Conservation (phyloP, 352 stramenopile species). For the Phytophthora aleatoria region DNA sequence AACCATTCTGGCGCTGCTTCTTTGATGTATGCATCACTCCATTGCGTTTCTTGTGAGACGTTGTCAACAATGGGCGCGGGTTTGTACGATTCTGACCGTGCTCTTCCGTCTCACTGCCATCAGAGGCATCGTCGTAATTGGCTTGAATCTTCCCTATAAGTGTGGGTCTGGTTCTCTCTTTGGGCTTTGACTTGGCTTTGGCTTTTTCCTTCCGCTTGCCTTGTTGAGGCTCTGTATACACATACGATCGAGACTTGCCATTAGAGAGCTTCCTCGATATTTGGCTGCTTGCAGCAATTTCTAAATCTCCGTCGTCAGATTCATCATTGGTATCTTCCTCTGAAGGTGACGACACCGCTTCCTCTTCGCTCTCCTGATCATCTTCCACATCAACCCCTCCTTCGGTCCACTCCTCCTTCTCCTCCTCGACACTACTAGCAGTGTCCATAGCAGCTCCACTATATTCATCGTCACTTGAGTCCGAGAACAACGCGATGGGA, state of each 20-base stretch:
- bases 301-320: slow-evolving; percentile 14
- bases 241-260: slow-evolving; percentile 4
- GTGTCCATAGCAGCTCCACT: slow-evolving; percentile 1
- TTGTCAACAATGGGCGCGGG: slow-evolving; percentile 33
- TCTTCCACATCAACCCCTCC: slow-evolving; percentile 32
- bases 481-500: slow-evolving; percentile 31
- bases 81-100: slow-evolving; percentile 1
- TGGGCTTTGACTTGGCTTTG: slow-evolving; percentile 13
- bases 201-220: slow-evolving; percentile 6
- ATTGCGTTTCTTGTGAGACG: slow-evolving; percentile 21
- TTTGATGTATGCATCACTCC: slow-evolving; percentile 14
- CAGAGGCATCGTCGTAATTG: slow-evolving; percentile 3
- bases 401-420: slow-evolving; percentile 20
- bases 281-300: slow-evolving; percentile 9
- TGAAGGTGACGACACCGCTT: slow-evolving; percentile 8
- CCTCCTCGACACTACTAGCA: slow-evolving; percentile 16
- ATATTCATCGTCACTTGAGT: slow-evolving; percentile 24
- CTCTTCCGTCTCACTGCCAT: neutral
- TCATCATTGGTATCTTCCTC: slow-evolving; percentile 18
- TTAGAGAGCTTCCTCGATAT: neutral
- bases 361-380: slow-evolving; percentile 24
- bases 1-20: neutral
- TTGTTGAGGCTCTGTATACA: slow-evolving; percentile 5
- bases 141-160: neutral
- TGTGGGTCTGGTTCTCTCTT: neutral